Evolutionary conservation across 768 basidiomycete genomes (phyloP), one percentile per base, ranked within the genome.

Genomic region (Dendrothele bispora): DNA sequence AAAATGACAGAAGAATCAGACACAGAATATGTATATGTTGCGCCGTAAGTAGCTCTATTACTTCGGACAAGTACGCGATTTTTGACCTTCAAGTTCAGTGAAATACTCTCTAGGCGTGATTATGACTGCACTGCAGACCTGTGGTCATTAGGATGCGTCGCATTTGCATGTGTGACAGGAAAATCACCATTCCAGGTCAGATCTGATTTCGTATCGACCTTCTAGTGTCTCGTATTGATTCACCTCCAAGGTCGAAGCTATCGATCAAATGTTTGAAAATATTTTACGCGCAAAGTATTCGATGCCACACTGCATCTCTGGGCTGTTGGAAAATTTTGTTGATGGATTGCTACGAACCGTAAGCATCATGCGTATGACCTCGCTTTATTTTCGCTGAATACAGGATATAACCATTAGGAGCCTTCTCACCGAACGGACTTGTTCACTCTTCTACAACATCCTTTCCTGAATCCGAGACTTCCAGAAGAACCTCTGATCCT

Each of bases 1-100:
- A 50, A n/a, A n/a, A n/a, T n/a, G n/a, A n/a, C n/a, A n/a, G n/a
- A n/a, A n/a, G n/a, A n/a, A n/a, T n/a, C n/a, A n/a, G n/a, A n/a
- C 55, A 3, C 61, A 1, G 59, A 61, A 34, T 75, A 69, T 39
- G 50, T 66, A 34, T 75, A 69, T 39, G 50, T 66, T 28, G 68
- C 78, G 3, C 77, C 77, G 77, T 77, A 52, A 59, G 71, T 47
- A 17, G n/a, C n/a, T n/a, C n/a, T n/a, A n/a, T n/a, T n/a, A n/a
- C n/a, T n/a, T n/a, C n/a, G n/a, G n/a, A n/a, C n/a, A n/a, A n/a
- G n/a, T n/a, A n/a, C n/a, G n/a, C n/a, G n/a, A n/a, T n/a, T n/a
- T n/a, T n/a, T n/a, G n/a, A n/a, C n/a, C n/a, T n/a, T n/a, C n/a
- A n/a, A n/a, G n/a, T 14, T 6, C 35, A 80, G 78, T 22, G 77